These are phyloP conservation scores for Boeremia exigua DNA, from an alignment of 2,329 filamentous ascomycete species.

Conservation along the genomic window DNA sequence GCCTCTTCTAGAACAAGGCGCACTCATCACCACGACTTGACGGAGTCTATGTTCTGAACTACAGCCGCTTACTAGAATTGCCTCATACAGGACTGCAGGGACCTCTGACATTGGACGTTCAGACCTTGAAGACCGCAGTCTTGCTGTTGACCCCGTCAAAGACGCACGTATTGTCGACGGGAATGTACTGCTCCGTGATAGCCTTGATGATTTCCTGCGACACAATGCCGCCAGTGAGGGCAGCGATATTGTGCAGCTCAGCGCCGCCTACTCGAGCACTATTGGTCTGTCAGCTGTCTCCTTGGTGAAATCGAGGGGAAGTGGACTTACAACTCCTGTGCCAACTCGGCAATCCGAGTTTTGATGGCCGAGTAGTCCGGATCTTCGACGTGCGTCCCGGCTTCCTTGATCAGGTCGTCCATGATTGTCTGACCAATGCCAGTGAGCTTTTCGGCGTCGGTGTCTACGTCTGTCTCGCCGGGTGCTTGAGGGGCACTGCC, in stretches of 20 bases:
- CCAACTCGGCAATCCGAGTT: slow-evolving; percentile 44
- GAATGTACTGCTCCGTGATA: slow-evolving; percentile 72
- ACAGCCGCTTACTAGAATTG: too few species aligned
- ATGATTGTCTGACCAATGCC: slow-evolving; percentile 52
- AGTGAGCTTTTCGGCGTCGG: slow-evolving; percentile 49
- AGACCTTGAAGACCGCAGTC: slow-evolving; percentile 58
- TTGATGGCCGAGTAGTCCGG: slow-evolving; percentile 50
- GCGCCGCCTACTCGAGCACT: slow-evolving; percentile 76
- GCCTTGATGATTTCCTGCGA: slow-evolving; percentile 97
- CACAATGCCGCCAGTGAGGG: slow-evolving; percentile 86
- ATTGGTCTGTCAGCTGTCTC: slow-evolving; percentile 10
- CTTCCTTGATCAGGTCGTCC: slow-evolving; percentile 52
- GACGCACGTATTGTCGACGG: slow-evolving; percentile 67
- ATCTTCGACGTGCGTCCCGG: slow-evolving; percentile 49
- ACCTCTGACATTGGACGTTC: neutral
- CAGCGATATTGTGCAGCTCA: slow-evolving; percentile 91
- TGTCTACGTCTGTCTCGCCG: slow-evolving; percentile 41
- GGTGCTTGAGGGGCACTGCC: slow-evolving; percentile 46
- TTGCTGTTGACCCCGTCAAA: slow-evolving; percentile 67
- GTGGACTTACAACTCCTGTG: slow-evolving; percentile 55
- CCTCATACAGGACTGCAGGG: too few species aligned
- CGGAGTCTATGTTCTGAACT: too few species aligned
- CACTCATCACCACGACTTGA: too few species aligned
- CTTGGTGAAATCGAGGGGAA: neutral
- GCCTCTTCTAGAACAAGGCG: too few species aligned